Evolutionary conservation across 768 basidiomycete genomes (phyloP), one percentile per base, ranked within the genome.

Genomic region (Kondoa malvinella): DNA sequence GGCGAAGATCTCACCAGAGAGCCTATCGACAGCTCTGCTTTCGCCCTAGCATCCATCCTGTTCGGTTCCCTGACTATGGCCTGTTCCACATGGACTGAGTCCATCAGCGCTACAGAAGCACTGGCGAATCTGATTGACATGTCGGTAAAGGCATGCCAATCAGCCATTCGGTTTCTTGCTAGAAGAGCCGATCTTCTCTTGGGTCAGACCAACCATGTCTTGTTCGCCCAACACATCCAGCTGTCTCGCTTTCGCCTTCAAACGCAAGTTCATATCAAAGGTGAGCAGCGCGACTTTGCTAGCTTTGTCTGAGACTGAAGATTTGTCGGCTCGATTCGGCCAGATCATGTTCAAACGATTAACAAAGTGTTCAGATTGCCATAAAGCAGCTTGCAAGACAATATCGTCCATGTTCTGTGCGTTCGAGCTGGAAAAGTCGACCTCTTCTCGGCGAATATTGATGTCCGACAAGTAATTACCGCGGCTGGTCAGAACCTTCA

Each of bases 401-500:
- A 92, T 81, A 74, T 97, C 94, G 74, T 97, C 95, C 89, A 95
- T 92, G 69, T 82, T 89, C 50, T 87, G 67, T 33, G 4, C 56
- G 26, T 32, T 27, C 40, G 65, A 34, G 27, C 57, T 40, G 32
- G 64, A 15, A 74, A 90, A 88, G 70, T 89, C 86, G 68, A 92
- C 82, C 70, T 87, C 83, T 76, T 97, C 94, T 0, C 84, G 85
- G 27, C 91, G 85, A 25, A 97, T 83, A 74, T 77, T 85, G 21
- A 99, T 81, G 50, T 87, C 86, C 0, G 83, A 81, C 2, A 99
- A 81, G 76, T 96, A 97, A 75, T 96, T 97, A 69, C 95, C 95
- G 72, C 87, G 87, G 3, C 87, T 87, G 0, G 95, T 99, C 78
- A 91, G 92, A 3, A 97, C 86, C 79, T 97, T 96, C 77, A 99